Evolutionary conservation across 805 yeast genomes (phyloP), one percentile per base, ranked within the genome.

Genomic region (Wickerhamiella shivajii): DNA sequence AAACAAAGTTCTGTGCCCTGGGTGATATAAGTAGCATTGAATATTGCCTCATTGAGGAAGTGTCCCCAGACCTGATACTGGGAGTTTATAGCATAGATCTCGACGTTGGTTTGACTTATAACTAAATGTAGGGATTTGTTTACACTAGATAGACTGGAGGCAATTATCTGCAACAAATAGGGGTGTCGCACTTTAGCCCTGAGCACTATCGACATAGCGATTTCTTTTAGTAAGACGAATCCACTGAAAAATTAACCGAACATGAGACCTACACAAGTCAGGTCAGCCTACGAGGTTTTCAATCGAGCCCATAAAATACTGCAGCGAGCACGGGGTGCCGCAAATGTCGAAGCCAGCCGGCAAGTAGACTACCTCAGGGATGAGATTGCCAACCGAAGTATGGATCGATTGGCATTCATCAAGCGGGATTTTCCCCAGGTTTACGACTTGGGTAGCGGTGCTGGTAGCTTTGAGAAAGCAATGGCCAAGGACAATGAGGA

Each of bases 341-440:
- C 35, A 5, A 52, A 66, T 16, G 53, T 56, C 13, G 67, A 66
- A 3, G 57, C 58, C 7, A 64, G 74, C 11, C 56, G 71, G 13
- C 60, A 67, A 41, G 78, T 68, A 8, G 92, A 81, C 43, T 81
- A 79, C 46, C 55, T 81, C 17, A 61, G 84, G 26, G 74, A 76
- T 46, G 90, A 79, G 49, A 70, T 78, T 6, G 84, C 90, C 1
- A 48, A 61, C 16, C 66, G 79, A 33, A 73, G 84, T 7, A 69
- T 79, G 17, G 92, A 80, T 41, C 62, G 93, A 42, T 53, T 81
- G 33, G 73, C 83, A 2, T 76, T 78, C 51, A 67, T 81, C 31
- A 71, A 77, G 29, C 61, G 84, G 31, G 66, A 67, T 15, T 74
- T 79, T 44, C 59, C 65, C 13, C 59, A 60, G 14, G 65, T 76